Evolutionary conservation across 192 early-diverging fungal species (phyloP).

Genomic region (Backusella liffmaniae): DNA sequence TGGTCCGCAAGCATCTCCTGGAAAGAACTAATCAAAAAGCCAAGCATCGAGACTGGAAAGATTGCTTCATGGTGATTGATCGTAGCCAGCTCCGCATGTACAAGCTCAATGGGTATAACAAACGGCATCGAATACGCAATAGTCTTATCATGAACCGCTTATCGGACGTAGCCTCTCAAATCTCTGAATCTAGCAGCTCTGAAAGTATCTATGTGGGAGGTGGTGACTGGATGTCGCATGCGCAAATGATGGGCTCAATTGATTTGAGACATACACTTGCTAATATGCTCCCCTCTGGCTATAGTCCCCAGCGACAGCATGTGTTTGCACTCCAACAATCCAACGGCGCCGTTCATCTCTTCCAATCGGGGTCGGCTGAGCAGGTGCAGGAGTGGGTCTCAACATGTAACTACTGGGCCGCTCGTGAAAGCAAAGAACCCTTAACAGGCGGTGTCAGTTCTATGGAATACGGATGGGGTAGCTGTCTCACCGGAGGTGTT

Average conservation of each 20-base stretch:
- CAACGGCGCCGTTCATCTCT: slow-evolving; percentile 79
- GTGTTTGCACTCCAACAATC: slow-evolving; percentile 84
- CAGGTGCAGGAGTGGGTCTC: slow-evolving; percentile 78
- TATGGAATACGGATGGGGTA: slow-evolving; percentile 91
- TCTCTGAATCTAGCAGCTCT: not conserved
- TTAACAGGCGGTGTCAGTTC: slow-evolving; percentile 81
- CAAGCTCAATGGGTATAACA: not conserved
- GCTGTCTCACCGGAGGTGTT: slow-evolving; percentile 10
- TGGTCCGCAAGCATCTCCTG: slow-evolving; percentile 84
- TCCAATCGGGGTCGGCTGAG: slow-evolving; percentile 69
- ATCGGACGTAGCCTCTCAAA: not conserved
- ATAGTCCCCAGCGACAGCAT: slow-evolving; percentile 68
- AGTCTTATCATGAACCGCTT: slow-evolving; percentile 7
- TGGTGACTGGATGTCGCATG: slow-evolving; percentile 29
- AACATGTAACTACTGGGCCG: slow-evolving; percentile 94
- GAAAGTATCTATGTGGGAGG: not conserved
- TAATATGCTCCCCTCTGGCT: slow-evolving; percentile 77
- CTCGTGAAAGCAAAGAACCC: slow-evolving; percentile 87
- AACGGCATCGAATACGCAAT: slow-evolving; percentile 4
- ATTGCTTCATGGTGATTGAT: slow-evolving; percentile 74
- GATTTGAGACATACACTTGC: slow-evolving; percentile 78
- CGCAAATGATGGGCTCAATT: slow-evolving; percentile 39
- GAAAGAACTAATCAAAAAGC: slow-evolving; percentile 77
- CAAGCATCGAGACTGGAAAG: slow-evolving; percentile 80
- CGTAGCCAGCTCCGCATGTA: slow-evolving; percentile 78